Conservation (phyloP, 192 early-diverging fungal genomes). For the Coemansia sp. region DNA sequence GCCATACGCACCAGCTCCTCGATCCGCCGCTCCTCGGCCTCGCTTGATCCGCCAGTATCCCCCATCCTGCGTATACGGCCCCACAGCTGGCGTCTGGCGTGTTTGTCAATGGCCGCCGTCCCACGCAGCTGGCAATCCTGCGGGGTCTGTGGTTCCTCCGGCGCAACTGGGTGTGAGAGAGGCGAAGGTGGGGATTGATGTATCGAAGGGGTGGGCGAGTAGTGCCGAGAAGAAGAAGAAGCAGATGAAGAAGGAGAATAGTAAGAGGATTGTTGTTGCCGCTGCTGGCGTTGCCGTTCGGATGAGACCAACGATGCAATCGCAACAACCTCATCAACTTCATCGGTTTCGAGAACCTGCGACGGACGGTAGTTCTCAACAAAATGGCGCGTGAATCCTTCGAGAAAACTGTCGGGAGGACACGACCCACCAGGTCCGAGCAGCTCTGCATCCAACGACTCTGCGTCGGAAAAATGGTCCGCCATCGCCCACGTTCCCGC, state of each 20-base stretch:
- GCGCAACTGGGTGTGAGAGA: neutral
- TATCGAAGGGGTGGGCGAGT: neutral
- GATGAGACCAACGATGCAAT: neutral
- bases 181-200: neutral
- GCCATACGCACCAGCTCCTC: constrained; percentile 27
- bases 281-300: neutral
- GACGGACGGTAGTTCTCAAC: constrained; percentile 33
- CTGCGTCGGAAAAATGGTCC: neutral
- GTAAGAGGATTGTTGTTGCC: too few species aligned
- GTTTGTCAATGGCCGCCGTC: constrained; percentile 19
- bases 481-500: neutral
- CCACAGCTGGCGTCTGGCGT: constrained; percentile 25
- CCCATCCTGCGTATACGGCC: constrained; percentile 7
- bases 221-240: too few species aligned
- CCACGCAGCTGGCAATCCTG: neutral
- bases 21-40: constrained; percentile 24
- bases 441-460: neutral
- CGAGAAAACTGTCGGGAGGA: constrained; percentile 41
- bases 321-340: neutral
- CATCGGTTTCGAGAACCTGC: neutral
- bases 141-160: neutral
- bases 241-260: too few species aligned
- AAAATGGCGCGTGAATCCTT: constrained; percentile 40
- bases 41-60: neutral
- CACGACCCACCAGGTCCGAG: neutral